These are phyloP conservation scores for Candida silvatica DNA, from an alignment of 805 yeast species.

Conservation along the genomic window DNA sequence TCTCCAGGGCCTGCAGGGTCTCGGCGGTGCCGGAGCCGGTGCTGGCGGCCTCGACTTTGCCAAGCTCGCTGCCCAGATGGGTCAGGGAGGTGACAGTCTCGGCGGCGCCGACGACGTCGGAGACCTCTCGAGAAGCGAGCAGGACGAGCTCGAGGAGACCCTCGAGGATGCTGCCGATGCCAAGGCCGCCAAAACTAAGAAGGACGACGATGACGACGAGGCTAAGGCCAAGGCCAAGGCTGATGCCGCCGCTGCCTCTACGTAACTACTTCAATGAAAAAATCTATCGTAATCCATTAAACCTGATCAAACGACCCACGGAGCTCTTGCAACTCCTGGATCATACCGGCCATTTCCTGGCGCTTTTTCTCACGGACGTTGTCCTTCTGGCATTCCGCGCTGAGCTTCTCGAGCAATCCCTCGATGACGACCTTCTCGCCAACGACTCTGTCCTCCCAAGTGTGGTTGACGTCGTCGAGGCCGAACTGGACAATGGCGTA, in stretches of 20 bases:
- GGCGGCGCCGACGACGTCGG: not conserved
- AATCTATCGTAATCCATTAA: no score
- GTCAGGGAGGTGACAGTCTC: not conserved
- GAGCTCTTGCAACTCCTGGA: slow-evolving; percentile 15
- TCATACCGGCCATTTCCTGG: slow-evolving; percentile 8
- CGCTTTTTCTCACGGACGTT: slow-evolving; percentile 3
- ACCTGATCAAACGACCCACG: slow-evolving; percentile 12
- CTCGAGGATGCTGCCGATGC: slow-evolving; percentile 18
- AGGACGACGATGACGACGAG: slow-evolving; percentile 9
- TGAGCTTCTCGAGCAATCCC: slow-evolving; percentile 9
- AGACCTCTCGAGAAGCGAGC: not conserved
- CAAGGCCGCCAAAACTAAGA: slow-evolving; percentile 21
- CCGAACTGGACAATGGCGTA: slow-evolving; percentile 55
- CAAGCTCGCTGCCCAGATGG: slow-evolving; percentile 18
- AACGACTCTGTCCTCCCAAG: slow-evolving; percentile 4
- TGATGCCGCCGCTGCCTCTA: no score
- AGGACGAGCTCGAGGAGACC: not conserved
- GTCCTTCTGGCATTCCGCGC: slow-evolving; percentile 7
- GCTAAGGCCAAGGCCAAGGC: no score
- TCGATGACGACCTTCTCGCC: slow-evolving; percentile 11
- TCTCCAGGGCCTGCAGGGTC: slow-evolving; percentile 7
- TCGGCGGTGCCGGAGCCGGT: no score
- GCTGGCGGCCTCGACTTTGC: slow-evolving; percentile 21
- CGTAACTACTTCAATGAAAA: no score
- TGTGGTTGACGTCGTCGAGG: slow-evolving; percentile 48